Conservation (phyloP, 306 rosid genomes). For the Aeschynomene evenia region DNA sequence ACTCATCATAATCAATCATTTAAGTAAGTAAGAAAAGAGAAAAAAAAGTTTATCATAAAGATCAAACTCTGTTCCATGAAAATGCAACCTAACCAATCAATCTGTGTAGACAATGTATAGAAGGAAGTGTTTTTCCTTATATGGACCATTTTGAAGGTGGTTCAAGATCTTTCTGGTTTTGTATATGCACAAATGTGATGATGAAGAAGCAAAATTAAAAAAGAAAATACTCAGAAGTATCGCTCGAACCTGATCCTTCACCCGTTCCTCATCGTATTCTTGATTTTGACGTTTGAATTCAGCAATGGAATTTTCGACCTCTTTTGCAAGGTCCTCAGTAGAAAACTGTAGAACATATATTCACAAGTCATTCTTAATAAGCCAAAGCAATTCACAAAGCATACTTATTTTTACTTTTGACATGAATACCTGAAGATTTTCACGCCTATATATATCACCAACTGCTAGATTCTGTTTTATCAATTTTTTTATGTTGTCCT, state of each 20-base stretch:
- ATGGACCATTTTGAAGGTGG: constrained; percentile 15
- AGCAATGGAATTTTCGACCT: constrained; percentile 81
- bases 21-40: neutral
- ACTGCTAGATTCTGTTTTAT: constrained; percentile 96
- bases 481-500: constrained; percentile 65
- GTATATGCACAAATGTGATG: constrained; percentile 13
- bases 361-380: constrained; percentile 4
- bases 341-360: constrained; percentile 52
- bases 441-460: constrained; percentile 89
- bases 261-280: constrained; percentile 87
- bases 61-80: neutral
- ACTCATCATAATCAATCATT: neutral
- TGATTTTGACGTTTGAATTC: constrained; percentile 83
- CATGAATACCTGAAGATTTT: constrained; percentile 73
- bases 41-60: neutral
- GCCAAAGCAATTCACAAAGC: constrained; percentile 6
- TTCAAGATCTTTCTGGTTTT: neutral
- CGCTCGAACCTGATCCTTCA: constrained; percentile 69
- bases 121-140: constrained; percentile 5
- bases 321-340: constrained; percentile 77
- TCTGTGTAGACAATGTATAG: neutral
- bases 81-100: constrained; percentile 23
- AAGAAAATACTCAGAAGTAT: constrained; percentile 18
- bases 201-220: constrained; percentile 9
- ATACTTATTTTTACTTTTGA: neutral